These are phyloP conservation scores for Krasilnikovozyma curviuscula DNA, from an alignment of 768 basidiomycete species.

Conservation along the genomic window DNA sequence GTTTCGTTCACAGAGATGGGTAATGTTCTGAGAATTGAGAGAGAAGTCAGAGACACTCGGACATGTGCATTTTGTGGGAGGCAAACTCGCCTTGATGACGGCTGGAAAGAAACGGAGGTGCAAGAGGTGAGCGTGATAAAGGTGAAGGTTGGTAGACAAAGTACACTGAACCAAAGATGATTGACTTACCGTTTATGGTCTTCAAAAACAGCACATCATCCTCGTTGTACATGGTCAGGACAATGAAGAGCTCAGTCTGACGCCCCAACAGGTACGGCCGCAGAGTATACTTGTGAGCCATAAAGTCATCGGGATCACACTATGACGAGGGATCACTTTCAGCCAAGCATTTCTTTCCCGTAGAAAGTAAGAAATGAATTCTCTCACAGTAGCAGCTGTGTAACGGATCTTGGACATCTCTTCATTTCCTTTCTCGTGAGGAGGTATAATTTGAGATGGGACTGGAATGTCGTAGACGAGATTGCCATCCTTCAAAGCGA, in stretches of 20 bases:
- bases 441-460: slow-evolving; percentile 1
- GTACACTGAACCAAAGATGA: no score
- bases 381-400: no score
- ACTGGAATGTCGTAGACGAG: not conserved
- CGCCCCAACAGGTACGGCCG: slow-evolving; percentile 70
- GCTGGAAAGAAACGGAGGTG: slow-evolving; percentile 2
- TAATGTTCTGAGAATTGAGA: slow-evolving; percentile 22
- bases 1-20: slow-evolving; percentile 40
- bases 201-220: slow-evolving; percentile 19
- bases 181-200: slow-evolving; percentile 22
- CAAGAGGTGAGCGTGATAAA: slow-evolving; percentile 61
- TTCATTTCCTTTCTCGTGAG: not conserved
- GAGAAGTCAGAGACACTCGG: not conserved
- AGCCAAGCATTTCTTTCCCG: no score
- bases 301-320: slow-evolving; percentile 76
- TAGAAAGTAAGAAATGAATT: no score
- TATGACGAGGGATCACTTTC: no score
- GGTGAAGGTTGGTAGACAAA: no score
- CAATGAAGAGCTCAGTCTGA: slow-evolving; percentile 80
- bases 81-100: not conserved
- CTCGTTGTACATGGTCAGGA: slow-evolving; percentile 26
- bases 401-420: slow-evolving; percentile 5
- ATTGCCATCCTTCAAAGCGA: slow-evolving; percentile 2
- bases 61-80: no score
- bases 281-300: slow-evolving; percentile 54